A percentile compares a stretch with the other conserved stretches of the same genome.
Evolutionary conservation across 2,329 filamentous ascomycete species (phyloP).

Genomic region (Stachybotrys chartarum): DNA sequence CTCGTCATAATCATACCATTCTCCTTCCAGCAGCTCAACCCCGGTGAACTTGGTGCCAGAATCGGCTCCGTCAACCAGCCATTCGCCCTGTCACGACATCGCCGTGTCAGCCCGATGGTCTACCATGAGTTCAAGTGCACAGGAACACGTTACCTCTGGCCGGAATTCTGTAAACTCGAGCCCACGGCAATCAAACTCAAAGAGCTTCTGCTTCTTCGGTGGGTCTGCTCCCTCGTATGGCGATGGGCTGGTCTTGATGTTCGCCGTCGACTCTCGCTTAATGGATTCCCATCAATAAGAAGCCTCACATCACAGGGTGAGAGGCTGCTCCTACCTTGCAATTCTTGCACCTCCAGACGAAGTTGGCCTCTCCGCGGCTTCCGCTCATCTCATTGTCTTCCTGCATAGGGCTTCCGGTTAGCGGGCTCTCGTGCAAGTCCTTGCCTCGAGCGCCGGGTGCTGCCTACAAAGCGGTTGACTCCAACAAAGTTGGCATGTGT

Average conservation of each 20-base stretch:
- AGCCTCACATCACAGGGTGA: constrained; percentile 1
- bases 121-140: neutral
- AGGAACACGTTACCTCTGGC: constrained; percentile 57
- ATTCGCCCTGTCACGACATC: constrained; percentile 61
- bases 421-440: neutral
- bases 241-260: constrained; percentile 67
- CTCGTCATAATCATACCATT: constrained; percentile 98
- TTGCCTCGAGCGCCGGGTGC: neutral
- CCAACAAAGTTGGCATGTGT: constrained; percentile 79
- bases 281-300: neutral
- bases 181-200: constrained; percentile 90
- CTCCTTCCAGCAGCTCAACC: constrained; percentile 80
- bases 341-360: constrained; percentile 99
- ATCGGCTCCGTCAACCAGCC: constrained; percentile 76
- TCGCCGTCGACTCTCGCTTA: constrained; percentile 78
- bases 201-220: constrained; percentile 67
- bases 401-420: constrained; percentile 34
- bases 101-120: neutral
- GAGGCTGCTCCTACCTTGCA: constrained; percentile 62
- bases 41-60: constrained; percentile 73
- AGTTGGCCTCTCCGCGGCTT: constrained; percentile 92
- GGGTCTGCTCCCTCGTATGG: constrained; percentile 66
- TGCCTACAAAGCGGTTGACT: constrained; percentile 77
- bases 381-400: constrained; percentile 87
- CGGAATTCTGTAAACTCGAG: constrained; percentile 89